Base-by-base conservation (phyloP, 169 alveolate genomes). In the Babesia caballi region DNA sequence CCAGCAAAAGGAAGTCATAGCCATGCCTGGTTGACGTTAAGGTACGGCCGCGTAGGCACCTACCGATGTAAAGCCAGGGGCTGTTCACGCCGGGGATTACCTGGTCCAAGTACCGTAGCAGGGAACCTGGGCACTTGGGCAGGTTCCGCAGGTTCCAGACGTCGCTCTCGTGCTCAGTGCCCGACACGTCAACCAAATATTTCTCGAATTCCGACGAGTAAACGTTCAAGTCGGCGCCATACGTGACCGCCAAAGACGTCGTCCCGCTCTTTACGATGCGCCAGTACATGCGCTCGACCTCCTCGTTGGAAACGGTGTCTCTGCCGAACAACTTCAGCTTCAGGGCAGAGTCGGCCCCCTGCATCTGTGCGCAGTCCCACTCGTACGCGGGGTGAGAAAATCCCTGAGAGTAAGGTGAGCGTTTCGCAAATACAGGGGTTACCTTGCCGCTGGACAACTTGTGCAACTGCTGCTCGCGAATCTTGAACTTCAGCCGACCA, bases 1-100 rank as follows among this genome's bases (percentile, higher is more conserved):
- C 99, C 99, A 96, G 52, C 97, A 95, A 81, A 96, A 96, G 68
- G 95, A 86, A 14, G 98, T 90, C 54, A 94, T 91, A 88, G 95
- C 88, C 59, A 93, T 91, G 14, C 99, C 99, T 40, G 91, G 1
- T 78, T 11, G 12, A 23, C 14, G 28, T 36, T 8, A 19, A 42
- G 4, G 28, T 17, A 9, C 0, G 41, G 27, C 41, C 3, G 40
- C 17, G 30, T 14, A 23, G n/a, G 6, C 38, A 56, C 60, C 3
- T 21, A 78, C 86, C 86, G 5, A 78, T 78, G 69, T 96, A 95
- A 28, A 94, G 77, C 91, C 96, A 96, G 23, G 99, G 97, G 59
- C 86, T 85, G 52, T 92, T 96, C 21, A 96, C 97, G 41, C 99
- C 99, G 19, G 94, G 92, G n/a, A 95, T 91, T 9, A 82, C 74